Evolutionary conservation across 2,329 filamentous ascomycete genomes (phyloP), one percentile per base, ranked within the genome.

Genomic region (Talaromyces marneffei): DNA sequence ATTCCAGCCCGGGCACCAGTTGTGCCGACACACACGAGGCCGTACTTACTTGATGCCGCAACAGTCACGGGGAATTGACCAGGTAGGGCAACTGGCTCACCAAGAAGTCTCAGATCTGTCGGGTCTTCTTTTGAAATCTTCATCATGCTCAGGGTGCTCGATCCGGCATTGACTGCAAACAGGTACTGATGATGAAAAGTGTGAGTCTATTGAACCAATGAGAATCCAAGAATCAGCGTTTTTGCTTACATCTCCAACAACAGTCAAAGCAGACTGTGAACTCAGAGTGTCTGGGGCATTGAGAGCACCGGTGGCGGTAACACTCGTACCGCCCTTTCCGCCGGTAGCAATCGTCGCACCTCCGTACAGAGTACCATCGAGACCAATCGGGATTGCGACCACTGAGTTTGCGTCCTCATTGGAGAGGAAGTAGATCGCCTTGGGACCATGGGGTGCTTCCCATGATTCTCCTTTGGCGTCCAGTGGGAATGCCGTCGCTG

Each of bases 361-460:
- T 2, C 70, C 69, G 0, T 74, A 76, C 0, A 86, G 72, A 16
- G 72, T 77, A 0, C 84, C 84, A 59, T 84, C 73, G 0, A 64
- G 50, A 0, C 69, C 72, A 35, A 86, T 77, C 0, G 79, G 77
- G 1, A 86, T 59, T 0, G 83, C 79, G 1, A 84, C 74, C 1
- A 86, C 75, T 0, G 76, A 69, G 58, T 85, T 83, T 0, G 77
- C 65, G 9, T 68, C 70, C 2, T 81, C 76, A 65, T 87, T 87
- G 37, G 80, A 83, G 40, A 85, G 71, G 59, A 85, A 71, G 69
- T 87, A 87, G 18, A 85, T 67, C 0, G 83, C 83, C 67, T 81
- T 82, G 35, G 52, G 20, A 7, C 52, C 12, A n/a, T 33, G 33
- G n/a, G 52, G 12, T 12, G 12, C 52, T 29, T 40, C n/a, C 6